Base-by-base conservation (phyloP, 179 eudicot genomes). In the Spinacia oleracea region DNA sequence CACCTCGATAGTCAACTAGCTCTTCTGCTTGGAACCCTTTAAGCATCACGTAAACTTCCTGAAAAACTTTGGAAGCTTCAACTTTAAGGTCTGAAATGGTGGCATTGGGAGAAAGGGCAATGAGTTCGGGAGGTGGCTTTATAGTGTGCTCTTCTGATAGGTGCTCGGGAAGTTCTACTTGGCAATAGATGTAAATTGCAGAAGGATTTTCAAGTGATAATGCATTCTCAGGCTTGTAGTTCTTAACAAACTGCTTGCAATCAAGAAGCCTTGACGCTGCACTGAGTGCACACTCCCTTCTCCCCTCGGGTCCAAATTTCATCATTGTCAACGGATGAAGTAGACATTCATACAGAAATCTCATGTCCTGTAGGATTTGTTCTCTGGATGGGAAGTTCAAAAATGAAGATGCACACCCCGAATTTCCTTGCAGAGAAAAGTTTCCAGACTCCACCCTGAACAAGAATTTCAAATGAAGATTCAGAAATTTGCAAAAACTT, bases 191-290 rank as follows among this genome's bases (percentile, higher is more conserved):
- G 29, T 81, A 81, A 27, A 89, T 78, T 0, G 82, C 65, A 18
- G 79, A 58, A 5, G 82, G 78, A 34, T 89, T 76, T 16, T 79
- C 62, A 7, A 35, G 42, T 0, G 79, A 64, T 1, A 87, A 71
- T 59, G 76, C 50, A 20, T 77, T 72, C 76, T 86, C 90, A 1
- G 90, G 92, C 71, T 76, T 74, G 82, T 94, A 94, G 50, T 89
- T 84, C 80, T 94, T 94, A 78, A 94, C 89, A 82, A 94, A 94
- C 82, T 94, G 97, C 89, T 94, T 94, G 90, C 98, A 94, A 81
- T 92, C 98, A 5, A 94, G 92, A 72, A 94, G 86, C 73, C 82
- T 86, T 55, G 84, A 85, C 7, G 98, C 97, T 6, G 97, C 89
- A 50, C 70, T 73, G 25, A 88, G 60, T 70, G 85, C 86, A 79